phyloP scores from a whole-genome alignment of 108 stramenopile species.

The Mediolabrus comicus region DNA sequence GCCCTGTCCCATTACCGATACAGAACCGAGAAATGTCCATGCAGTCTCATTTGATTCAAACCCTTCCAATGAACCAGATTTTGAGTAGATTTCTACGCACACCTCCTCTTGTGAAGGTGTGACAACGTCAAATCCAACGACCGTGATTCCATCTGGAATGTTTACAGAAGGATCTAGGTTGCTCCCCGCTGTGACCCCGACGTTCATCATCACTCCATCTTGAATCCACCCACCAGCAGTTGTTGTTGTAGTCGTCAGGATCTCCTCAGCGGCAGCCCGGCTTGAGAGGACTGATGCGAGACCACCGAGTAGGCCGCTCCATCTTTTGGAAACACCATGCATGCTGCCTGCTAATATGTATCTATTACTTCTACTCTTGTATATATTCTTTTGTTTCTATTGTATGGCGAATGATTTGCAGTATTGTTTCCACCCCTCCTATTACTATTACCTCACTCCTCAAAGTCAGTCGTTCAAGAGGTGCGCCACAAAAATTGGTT shows the following conservation, averaged over 20 bases:
- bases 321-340: neutral
- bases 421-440: no score
- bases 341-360: no score
- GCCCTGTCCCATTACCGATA: conserved; percentile 32
- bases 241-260: neutral
- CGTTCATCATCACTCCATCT: neutral
- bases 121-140: conserved; percentile 77
- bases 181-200: neutral
- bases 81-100: conserved; percentile 36
- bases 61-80: conserved; percentile 12
- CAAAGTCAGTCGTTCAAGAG: no score
- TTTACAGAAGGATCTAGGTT: neutral
- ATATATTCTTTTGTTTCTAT: no score
- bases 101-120: conserved; percentile 15
- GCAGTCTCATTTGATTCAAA: neutral
- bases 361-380: no score
- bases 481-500: no score
- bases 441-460: no score
- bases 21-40: conserved; percentile 38
- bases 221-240: neutral
- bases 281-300: neutral
- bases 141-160: conserved; percentile 49
- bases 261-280: neutral
- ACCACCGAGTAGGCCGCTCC: neutral
- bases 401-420: no score